phyloP scores from a whole-genome alignment of 352 stramenopile species.

The Globisporangium nagaii region DNA sequence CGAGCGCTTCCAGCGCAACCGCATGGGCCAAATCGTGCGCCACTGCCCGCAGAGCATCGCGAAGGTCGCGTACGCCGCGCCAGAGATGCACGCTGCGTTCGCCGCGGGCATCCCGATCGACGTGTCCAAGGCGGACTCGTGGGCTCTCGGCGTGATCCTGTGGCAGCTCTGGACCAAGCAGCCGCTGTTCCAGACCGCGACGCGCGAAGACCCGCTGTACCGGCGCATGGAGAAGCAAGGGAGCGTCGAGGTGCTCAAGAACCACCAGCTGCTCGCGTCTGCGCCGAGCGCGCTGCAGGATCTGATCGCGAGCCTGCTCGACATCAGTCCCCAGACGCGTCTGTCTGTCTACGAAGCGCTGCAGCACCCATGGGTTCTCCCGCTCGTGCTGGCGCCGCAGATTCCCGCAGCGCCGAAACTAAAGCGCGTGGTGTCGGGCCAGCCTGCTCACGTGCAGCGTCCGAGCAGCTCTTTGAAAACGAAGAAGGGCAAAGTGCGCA shows the following conservation, averaged over 20 bases:
- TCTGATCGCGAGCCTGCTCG: slow-evolving; percentile 42
- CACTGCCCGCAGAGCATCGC: slow-evolving; percentile 18
- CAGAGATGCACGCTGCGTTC: slow-evolving; percentile 37
- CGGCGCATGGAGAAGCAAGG: slow-evolving; percentile 26
- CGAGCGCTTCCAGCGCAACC: slow-evolving; percentile 20
- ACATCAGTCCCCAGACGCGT: slow-evolving; percentile 35
- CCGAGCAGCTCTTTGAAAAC: background rate
- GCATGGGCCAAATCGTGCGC: slow-evolving; percentile 20
- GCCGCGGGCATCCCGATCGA: slow-evolving; percentile 22
- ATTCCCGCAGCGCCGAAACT: background rate
- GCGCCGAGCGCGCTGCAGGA: slow-evolving; percentile 28
- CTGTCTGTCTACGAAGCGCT: slow-evolving; percentile 45
- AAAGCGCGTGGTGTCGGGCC: background rate
- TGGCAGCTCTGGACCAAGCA: slow-evolving; percentile 62
- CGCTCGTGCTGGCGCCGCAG: too few species aligned
- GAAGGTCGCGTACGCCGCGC: slow-evolving; percentile 66
- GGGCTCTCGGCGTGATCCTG: slow-evolving; percentile 68
- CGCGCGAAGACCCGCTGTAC: slow-evolving; percentile 44
- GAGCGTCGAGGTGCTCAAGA: slow-evolving; percentile 20
- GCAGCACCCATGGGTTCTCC: slow-evolving; percentile 45
- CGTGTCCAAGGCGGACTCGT: slow-evolving; percentile 54
- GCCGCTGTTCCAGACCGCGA: slow-evolving; percentile 40
- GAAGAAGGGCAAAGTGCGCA: slow-evolving; percentile 20
- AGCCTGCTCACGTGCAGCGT: background rate
- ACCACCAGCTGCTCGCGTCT: slow-evolving; percentile 16